phyloP scores from a whole-genome alignment of 495 filamentous ascomycete species.

The Chaetomidium leptoderma region DNA sequence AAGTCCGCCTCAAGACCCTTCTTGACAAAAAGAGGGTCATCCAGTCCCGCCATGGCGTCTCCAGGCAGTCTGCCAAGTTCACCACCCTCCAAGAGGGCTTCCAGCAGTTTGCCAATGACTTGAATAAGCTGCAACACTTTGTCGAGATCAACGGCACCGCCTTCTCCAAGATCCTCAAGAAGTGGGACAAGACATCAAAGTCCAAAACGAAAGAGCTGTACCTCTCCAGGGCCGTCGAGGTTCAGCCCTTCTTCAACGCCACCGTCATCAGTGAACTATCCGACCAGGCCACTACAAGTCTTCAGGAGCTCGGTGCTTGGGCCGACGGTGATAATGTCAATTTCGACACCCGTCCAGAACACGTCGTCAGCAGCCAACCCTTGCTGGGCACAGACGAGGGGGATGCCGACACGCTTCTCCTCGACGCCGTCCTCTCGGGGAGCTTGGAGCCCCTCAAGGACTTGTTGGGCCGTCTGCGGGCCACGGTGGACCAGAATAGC shows the following conservation, averaged over 20 bases:
- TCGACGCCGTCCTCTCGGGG: constrained; percentile 76
- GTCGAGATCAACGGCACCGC: constrained; percentile 96
- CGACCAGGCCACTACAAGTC: constrained; percentile 88
- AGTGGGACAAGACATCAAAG: constrained; percentile 99
- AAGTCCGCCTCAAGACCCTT: constrained; percentile 82
- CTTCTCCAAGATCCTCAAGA: constrained; percentile 97
- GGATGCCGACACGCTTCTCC: constrained; percentile 81
- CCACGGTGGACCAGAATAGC: constrained; percentile 35
- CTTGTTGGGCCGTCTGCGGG: constrained; percentile 48
- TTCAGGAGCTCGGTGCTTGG: constrained; percentile 92
- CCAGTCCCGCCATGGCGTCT: constrained; percentile 68
- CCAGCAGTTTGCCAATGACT: constrained; percentile 89
- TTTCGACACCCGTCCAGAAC: constrained; percentile 64
- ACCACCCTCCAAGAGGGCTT: constrained; percentile 93
- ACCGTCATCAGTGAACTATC: constrained; percentile 94
- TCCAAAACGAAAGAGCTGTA: constrained; percentile 97
- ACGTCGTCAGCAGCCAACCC: constrained; percentile 58
- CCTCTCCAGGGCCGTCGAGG: constrained; percentile 90
- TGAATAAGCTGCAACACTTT: constrained; percentile 98
- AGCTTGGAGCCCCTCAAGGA: constrained; percentile 57
- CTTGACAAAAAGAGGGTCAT: constrained; percentile 90
- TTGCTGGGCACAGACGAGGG: constrained; percentile 69
- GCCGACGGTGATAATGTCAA: constrained; percentile 88
- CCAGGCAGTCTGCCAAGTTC: constrained; percentile 84
- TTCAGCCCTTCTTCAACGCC: constrained; percentile 96